A percentile compares a stretch with the other conserved stretches of the same genome.
These are phyloP conservation scores for Pichia rugopelliculosa DNA, from an alignment of 805 yeast species.

Conservation along the genomic window DNA sequence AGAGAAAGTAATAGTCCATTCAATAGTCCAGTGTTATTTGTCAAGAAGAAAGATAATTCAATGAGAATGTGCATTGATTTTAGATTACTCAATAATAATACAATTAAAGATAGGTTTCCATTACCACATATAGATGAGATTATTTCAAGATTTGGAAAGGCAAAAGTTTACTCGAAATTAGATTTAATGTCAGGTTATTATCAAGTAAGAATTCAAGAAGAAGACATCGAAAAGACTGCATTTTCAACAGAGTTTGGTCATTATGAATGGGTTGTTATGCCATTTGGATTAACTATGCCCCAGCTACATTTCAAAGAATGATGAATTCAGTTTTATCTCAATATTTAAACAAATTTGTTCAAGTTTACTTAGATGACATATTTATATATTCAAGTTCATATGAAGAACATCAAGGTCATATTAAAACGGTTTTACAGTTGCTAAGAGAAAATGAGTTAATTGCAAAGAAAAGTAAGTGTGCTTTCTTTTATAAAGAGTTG, in stretches of 20 bases:
- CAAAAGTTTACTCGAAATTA: slow-evolving; percentile 13
- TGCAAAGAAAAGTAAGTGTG: no score
- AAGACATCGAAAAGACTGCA: slow-evolving; percentile 16
- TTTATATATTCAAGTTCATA: no score
- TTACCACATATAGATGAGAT: slow-evolving; percentile 16
- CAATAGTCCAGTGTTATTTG: slow-evolving; percentile 14
- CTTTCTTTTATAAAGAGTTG: no score
- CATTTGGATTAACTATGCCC: slow-evolving; percentile 23
- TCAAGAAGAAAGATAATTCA: slow-evolving; percentile 15
- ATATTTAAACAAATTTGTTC: no score
- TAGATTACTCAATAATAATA: slow-evolving; percentile 12
- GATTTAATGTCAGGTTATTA: slow-evolving; percentile 16
- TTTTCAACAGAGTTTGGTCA: slow-evolving; percentile 12
- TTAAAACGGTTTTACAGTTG: no score
- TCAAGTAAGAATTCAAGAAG: slow-evolving; percentile 11
- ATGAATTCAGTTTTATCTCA: not conserved
- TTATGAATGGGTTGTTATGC: slow-evolving; percentile 22
- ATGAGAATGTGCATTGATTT: slow-evolving; percentile 17
- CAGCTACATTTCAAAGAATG: slow-evolving; percentile 15
- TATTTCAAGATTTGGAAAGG: slow-evolving; percentile 3
- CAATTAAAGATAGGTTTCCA: slow-evolving; percentile 15
- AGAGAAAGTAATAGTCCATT: slow-evolving; percentile 9
- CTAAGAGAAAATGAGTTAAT: no score
- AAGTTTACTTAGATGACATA: no score
- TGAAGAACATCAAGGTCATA: no score